Base-by-base conservation (phyloP, 192 early-diverging fungal species). In the Coemansia aciculifera region DNA sequence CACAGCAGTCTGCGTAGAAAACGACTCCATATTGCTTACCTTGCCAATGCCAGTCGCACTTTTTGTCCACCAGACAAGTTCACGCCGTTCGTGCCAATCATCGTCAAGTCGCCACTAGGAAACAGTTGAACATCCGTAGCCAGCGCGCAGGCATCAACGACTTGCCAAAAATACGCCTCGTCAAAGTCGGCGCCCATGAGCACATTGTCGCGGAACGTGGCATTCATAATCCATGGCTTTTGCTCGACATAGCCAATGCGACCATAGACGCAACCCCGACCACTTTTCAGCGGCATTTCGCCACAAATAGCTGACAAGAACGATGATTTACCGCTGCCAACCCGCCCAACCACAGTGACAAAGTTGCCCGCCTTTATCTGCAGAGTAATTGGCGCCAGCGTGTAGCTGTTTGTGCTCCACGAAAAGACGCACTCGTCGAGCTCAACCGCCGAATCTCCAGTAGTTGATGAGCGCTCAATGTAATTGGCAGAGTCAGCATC, bases 271-370 rank as follows among this genome's bases (percentile, higher is more conserved):
- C 68, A 75, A 2, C 94, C 93, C 7, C 84, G 73, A 6, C 93
- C 94, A 21, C 64, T 64, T 3, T 82, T 56, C 64, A 89, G 83
- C 37, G 91, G 89, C 90, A 95, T 97, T 77, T 99, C 95, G 11
- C 91, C 85, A 65, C 93, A 92, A 8, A 93, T 72, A 0, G 89
- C 77, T 0, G 75, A 72, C 13, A 93, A 71, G 63, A 94, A 78
- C 56, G 84, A 87, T 21, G 78, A 81, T 59, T 92, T 93, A 3
- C 91, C 90, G 12, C 91, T 87, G 21, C 93, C 93, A n/a, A 92
- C 88, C 0, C 94, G 81, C 5, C 95, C 94, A 31, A 95, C 91
- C 2, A 95, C 83, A n/a, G 89, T 89, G 59, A 92, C 86, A 65
- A 89, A 87, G 23, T 90, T 89, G 21, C 89, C 90, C 0, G 85